These are phyloP conservation scores for Cytospora paraplurivora DNA, from an alignment of 2,329 filamentous ascomycete genomes.

Conservation along the genomic window DNA sequence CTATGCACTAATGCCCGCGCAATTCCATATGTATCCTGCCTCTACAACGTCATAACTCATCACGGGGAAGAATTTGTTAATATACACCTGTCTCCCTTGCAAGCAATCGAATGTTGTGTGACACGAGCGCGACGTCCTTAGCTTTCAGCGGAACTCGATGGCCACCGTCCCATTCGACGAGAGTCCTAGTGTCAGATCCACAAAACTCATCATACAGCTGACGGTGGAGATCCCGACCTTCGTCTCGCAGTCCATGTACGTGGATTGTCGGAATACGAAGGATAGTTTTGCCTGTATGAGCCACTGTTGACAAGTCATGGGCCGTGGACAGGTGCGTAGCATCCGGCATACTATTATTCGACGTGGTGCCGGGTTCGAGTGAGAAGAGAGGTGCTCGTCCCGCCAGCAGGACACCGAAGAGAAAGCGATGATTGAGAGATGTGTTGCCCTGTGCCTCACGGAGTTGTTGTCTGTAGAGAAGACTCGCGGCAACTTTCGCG, in stretches of 20 bases:
- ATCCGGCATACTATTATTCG: conserved; percentile 6
- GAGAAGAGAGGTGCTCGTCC: conserved; percentile 35
- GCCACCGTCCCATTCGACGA: conserved; percentile 73
- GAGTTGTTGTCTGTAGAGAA: conserved; percentile 64
- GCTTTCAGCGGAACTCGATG: conserved; percentile 72
- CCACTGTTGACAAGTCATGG: conserved; percentile 14
- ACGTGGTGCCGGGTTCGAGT: conserved; percentile 5
- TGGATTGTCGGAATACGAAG: conserved; percentile 60
- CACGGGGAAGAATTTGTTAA: neutral
- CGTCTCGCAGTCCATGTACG: conserved; percentile 66
- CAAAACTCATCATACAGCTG: conserved; percentile 62
- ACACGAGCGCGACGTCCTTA: conserved; percentile 61
- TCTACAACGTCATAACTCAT: neutral
- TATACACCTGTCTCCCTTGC: conserved; percentile 16
- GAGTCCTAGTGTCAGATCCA: conserved; percentile 49
- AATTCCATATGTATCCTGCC: neutral
- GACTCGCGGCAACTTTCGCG: conserved; percentile 60
- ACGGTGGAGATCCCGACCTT: conserved; percentile 60
- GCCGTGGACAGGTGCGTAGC: conserved; percentile 6
- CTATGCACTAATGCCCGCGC: neutral
- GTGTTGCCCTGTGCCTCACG: conserved; percentile 6
- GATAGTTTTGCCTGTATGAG: conserved; percentile 7
- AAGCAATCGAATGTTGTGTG: conserved; percentile 35
- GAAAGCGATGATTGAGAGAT: conserved; percentile 11
- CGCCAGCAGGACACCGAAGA: conserved; percentile 39